phyloP scores from a whole-genome alignment of 2,329 filamentous ascomycete species.

The Cylindrodendrum hubeiense region DNA sequence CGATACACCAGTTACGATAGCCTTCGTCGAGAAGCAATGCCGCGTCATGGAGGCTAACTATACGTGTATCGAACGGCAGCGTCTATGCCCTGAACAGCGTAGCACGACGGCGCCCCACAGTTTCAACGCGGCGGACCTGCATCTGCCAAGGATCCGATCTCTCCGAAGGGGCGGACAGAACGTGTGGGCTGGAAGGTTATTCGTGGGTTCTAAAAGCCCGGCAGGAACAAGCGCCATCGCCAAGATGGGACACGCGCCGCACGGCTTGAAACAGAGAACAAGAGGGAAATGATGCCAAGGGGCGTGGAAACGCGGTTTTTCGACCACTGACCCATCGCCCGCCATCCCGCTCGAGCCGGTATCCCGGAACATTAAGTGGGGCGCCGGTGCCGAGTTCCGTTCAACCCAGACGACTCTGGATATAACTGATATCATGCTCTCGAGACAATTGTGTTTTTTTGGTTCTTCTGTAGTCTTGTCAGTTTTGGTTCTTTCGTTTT shows the following conservation, averaged over 20 bases:
- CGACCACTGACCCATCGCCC: neutral
- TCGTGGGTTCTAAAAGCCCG: neutral
- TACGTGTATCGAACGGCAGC: too few relatives aligned
- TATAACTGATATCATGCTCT: neutral
- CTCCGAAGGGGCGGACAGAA: neutral
- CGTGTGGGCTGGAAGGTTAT: neutral
- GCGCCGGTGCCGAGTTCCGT: constrained; percentile 3
- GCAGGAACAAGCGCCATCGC: neutral
- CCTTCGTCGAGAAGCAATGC: too few relatives aligned
- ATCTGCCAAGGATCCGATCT: too few relatives aligned
- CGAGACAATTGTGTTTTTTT: neutral
- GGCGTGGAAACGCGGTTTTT: neutral
- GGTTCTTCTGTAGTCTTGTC: neutral
- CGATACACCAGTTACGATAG: too few relatives aligned
- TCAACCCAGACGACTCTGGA: neutral
- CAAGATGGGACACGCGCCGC: neutral
- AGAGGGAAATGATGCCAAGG: constrained; percentile 1
- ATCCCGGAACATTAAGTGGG: neutral
- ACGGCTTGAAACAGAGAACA: neutral
- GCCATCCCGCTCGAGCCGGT: neutral
- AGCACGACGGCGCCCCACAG: too few relatives aligned
- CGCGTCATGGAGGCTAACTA: too few relatives aligned
- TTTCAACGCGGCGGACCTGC: too few relatives aligned
- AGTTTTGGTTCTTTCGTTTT: neutral
- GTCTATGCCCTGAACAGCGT: too few relatives aligned